Percentiles rank a stretch among this genome's conserved stretches.
Conservation (phyloP, 1,284 basidiomycete species). For the Ceratobasidium papillatum region DNA sequence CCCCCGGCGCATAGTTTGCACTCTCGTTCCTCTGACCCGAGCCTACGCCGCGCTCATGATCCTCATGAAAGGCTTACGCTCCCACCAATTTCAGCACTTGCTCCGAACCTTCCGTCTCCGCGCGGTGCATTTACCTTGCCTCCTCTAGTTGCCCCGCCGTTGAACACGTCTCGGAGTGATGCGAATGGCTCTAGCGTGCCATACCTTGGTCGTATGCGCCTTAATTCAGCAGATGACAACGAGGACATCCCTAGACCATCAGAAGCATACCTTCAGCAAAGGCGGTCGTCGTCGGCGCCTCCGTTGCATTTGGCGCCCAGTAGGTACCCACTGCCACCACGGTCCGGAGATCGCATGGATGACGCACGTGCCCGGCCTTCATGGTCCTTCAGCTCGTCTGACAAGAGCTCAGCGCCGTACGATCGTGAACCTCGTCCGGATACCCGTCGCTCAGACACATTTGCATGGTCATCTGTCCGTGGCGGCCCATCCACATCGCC, state of each 20-base stretch:
- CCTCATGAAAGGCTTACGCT: conserved; percentile 37
- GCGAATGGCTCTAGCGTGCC: conserved; percentile 1
- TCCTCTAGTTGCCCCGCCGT: conserved; percentile 18
- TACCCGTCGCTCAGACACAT: conserved; percentile 28
- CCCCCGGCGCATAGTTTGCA: conserved; percentile 1
- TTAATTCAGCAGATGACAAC: conserved; percentile 30
- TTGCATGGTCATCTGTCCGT: conserved; percentile 38
- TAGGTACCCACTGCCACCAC: conserved; percentile 14
- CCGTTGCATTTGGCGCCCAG: conserved; percentile 29
- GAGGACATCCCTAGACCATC: conserved; percentile 30
- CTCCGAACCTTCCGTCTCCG: conserved; percentile 36
- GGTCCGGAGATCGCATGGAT: conserved; percentile 13
- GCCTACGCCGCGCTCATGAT: conserved; percentile 29
- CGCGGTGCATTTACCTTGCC: conserved; percentile 39
- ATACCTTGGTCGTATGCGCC: conserved; percentile 36
- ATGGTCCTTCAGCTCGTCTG: conserved; percentile 34
- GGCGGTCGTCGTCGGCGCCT: conserved; percentile 37
- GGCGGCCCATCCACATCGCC: conserved; percentile 35
- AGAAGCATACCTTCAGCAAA: conserved; percentile 36
- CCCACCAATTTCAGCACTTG: conserved; percentile 39
- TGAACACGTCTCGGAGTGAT: neutral
- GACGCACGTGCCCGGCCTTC: conserved; percentile 28
- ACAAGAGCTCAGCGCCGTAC: conserved; percentile 13
- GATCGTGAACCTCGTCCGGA: conserved; percentile 20
- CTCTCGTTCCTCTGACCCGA: conserved; percentile 31